These are phyloP conservation scores for Tylopilus vinaceipallidus DNA, from an alignment of 768 basidiomycete species.

Conservation along the genomic window DNA sequence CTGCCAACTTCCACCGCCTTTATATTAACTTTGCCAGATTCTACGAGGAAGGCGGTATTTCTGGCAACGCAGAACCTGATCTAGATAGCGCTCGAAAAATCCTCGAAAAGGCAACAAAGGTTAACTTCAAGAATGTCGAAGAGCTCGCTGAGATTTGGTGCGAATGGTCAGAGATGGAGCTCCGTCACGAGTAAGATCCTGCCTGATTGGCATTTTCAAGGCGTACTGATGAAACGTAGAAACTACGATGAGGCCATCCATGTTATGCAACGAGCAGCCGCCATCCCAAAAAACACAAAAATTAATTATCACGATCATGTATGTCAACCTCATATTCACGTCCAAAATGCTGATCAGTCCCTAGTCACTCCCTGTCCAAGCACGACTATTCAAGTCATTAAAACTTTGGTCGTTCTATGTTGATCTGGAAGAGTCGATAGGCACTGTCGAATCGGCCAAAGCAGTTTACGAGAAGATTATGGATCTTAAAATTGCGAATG, in stretches of 20 bases:
- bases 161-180: conserved; percentile 98
- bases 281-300: conserved; percentile 85
- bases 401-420: conserved; percentile 99
- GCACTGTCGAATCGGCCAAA: conserved; percentile 89
- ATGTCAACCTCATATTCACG: conserved; percentile 18
- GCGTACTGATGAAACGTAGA: conserved; percentile 41
- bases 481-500: conserved; percentile 95
- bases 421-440: conserved; percentile 96
- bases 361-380: conserved; percentile 81
- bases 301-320: conserved; percentile 96
- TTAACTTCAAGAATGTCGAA: conserved; percentile 93
- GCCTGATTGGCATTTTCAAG: neutral
- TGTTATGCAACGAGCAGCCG: conserved; percentile 96
- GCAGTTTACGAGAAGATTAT: conserved; percentile 94
- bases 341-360: conserved; percentile 13
- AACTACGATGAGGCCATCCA: conserved; percentile 95
- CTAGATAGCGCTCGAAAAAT: conserved; percentile 87
- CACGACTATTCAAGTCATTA: conserved; percentile 92
- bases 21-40: conserved; percentile 97
- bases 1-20: conserved; percentile 84
- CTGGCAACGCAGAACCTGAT: conserved; percentile 76
- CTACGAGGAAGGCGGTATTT: conserved; percentile 92
- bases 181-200: conserved; percentile 82
- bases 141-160: conserved; percentile 99
- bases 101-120: conserved; percentile 86